phyloP scores from a whole-genome alignment of 1,284 basidiomycete genomes.

The Rhodotorula sp. region DNA sequence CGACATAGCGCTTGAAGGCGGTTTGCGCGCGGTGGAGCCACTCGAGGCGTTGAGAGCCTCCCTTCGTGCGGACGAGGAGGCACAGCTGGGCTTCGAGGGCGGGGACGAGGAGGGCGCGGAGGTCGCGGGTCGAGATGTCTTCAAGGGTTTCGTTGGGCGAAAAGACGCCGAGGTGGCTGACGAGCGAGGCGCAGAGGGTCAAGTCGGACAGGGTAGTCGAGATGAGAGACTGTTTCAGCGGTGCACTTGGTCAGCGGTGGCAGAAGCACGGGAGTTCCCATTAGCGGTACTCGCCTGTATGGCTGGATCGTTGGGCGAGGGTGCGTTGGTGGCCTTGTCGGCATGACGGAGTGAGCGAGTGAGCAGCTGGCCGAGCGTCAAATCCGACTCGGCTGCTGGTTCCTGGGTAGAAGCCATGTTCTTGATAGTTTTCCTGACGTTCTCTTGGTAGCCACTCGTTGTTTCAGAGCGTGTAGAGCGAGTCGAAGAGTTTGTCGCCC shows the following conservation, averaged over 20 bases:
- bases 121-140: constrained; percentile 76
- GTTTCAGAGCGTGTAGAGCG: background rate
- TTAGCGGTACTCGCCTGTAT: constrained; percentile 17
- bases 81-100: constrained; percentile 73
- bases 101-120: constrained; percentile 75
- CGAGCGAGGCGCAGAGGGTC: constrained; percentile 44
- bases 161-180: constrained; percentile 65
- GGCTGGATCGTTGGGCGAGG: constrained; percentile 21
- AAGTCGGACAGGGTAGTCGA: constrained; percentile 38
- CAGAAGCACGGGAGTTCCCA: too few species aligned
- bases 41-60: constrained; percentile 61
- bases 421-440: too few species aligned
- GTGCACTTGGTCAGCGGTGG: background rate
- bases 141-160: constrained; percentile 81
- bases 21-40: constrained; percentile 57
- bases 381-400: constrained; percentile 4
- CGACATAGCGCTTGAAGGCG: constrained; percentile 61
- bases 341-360: constrained; percentile 23
- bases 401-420: background rate
- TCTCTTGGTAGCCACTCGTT: too few species aligned
- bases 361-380: constrained; percentile 40
- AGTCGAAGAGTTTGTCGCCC: too few species aligned
- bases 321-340: constrained; percentile 9
- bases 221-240: constrained; percentile 15
- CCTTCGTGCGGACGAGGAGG: constrained; percentile 62